Percentiles rank a stretch among this genome's conserved stretches.
These are phyloP conservation scores for Lasiodiplodia gonubiensis DNA, from an alignment of 2,329 filamentous ascomycete species.

Conservation along the genomic window DNA sequence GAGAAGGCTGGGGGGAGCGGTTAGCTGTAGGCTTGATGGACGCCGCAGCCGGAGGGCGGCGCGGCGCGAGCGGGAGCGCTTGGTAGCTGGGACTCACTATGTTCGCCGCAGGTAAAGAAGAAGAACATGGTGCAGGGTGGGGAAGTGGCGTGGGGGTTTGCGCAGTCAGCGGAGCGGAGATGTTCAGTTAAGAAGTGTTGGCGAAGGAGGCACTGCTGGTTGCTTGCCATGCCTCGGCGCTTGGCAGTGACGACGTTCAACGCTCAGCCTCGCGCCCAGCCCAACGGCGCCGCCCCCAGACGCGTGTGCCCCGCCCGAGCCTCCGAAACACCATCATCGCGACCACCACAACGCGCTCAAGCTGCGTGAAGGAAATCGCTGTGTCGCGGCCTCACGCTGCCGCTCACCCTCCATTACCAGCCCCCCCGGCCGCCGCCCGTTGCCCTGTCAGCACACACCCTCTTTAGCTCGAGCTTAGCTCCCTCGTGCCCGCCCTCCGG, in stretches of 20 bases:
- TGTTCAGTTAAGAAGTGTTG: neutral
- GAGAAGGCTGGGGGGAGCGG: conserved; percentile 50
- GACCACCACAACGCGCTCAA: neutral
- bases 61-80: neutral
- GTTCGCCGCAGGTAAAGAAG: conserved; percentile 58
- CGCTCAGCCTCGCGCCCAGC: conserved; percentile 6
- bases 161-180: neutral
- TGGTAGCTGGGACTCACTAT: conserved; percentile 45
- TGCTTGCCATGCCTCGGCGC: conserved; percentile 19
- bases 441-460: conserved; percentile 9
- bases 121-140: conserved; percentile 48
- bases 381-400: conserved; percentile 15
- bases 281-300: neutral
- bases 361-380: neutral
- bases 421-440: neutral
- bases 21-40: conserved; percentile 4
- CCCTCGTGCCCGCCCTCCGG: conserved; percentile 13
- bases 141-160: neutral
- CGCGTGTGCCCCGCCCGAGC: neutral
- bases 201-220: conserved; percentile 1
- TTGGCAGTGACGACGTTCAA: conserved; percentile 25
- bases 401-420: neutral
- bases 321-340: neutral
- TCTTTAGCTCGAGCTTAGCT: neutral
- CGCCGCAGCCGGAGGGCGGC: neutral